Conservation (phyloP, 306 rosid species). For the Prinsepia uniflora region DNA sequence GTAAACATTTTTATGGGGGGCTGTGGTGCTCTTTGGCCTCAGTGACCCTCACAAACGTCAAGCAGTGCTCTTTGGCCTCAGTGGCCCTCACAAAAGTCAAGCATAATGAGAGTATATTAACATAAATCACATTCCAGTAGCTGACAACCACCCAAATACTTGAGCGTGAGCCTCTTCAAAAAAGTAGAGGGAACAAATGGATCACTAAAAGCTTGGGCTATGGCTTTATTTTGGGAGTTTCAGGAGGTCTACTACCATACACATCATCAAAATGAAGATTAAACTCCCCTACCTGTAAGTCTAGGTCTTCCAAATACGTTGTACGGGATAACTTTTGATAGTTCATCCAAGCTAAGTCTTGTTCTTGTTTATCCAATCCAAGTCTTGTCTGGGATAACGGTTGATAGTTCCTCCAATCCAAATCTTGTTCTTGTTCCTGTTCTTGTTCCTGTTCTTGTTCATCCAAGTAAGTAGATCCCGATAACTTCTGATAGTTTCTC, state of each 20-base stretch:
- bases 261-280: conserved; percentile 78
- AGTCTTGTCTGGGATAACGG: conserved; percentile 40
- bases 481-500: conserved; percentile 39
- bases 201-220: conserved; percentile 38
- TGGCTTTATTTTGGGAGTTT: conserved; percentile 38
- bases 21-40: conserved; percentile 10
- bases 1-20: conserved; percentile 33
- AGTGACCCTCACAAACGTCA: conserved; percentile 26
- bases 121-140: conserved; percentile 27
- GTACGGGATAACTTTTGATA: conserved; percentile 42
- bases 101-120: background rate
- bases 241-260: conserved; percentile 52
- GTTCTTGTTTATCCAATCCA: conserved; percentile 43
- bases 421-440: conserved; percentile 3
- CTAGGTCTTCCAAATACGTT: conserved; percentile 45
- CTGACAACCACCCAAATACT: conserved; percentile 31
- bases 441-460: conserved; percentile 20
- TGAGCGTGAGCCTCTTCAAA: conserved; percentile 34
- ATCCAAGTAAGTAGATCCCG: conserved; percentile 40
- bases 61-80: no score
- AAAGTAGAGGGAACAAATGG: conserved; percentile 31
- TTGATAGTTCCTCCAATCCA: conserved; percentile 43
- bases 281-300: conserved; percentile 52
- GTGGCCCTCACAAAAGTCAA: conserved; percentile 25
- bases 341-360: conserved; percentile 41